Percentiles rank a stretch among this genome's conserved stretches.
Conservation (phyloP, 202 grass and related monocot genomes). For the Zoysia matrella region DNA sequence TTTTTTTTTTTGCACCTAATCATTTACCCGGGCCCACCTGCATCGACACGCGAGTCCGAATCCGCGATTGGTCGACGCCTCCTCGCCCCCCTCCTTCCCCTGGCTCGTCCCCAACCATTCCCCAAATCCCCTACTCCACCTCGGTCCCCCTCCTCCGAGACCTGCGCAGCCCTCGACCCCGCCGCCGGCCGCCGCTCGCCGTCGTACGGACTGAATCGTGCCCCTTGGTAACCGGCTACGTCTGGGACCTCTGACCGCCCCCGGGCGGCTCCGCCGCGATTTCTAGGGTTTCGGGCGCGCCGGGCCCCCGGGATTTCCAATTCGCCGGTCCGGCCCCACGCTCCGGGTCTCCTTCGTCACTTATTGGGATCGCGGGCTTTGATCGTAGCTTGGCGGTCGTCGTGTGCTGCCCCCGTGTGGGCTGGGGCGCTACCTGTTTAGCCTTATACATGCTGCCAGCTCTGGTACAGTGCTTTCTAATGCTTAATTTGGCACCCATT, state of each 20-base stretch:
- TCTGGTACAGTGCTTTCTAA: conserved; percentile 4
- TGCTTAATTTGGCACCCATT: conserved; percentile 39
- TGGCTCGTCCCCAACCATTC: conserved; percentile 36
- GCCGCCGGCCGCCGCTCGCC: conserved; percentile 13
- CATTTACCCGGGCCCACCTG: conserved; percentile 32
- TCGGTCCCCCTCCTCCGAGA: background rate
- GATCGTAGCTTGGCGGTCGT: conserved; percentile 39
- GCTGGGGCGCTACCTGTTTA: background rate
- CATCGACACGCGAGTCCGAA: conserved; percentile 38
- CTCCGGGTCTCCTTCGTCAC: too few species aligned
- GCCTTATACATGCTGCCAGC: background rate
- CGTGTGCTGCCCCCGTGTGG: background rate
- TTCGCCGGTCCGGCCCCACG: conserved; percentile 21
- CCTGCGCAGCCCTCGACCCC: background rate
- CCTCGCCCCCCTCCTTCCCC: conserved; percentile 2
- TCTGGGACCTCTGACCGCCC: background rate
- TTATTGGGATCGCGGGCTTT: conserved; percentile 3
- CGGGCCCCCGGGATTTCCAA: conserved; percentile 18
- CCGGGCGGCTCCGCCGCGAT: conserved; percentile 10
- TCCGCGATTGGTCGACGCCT: conserved; percentile 55
- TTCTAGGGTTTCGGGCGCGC: conserved; percentile 64
- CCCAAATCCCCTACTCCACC: conserved; percentile 34
- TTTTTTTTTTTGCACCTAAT: conserved; percentile 39
- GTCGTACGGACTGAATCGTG: background rate
- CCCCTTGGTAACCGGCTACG: background rate